These are phyloP conservation scores for Fusarium annulatum DNA, from an alignment of 2,329 filamentous ascomycete genomes.

Conservation along the genomic window DNA sequence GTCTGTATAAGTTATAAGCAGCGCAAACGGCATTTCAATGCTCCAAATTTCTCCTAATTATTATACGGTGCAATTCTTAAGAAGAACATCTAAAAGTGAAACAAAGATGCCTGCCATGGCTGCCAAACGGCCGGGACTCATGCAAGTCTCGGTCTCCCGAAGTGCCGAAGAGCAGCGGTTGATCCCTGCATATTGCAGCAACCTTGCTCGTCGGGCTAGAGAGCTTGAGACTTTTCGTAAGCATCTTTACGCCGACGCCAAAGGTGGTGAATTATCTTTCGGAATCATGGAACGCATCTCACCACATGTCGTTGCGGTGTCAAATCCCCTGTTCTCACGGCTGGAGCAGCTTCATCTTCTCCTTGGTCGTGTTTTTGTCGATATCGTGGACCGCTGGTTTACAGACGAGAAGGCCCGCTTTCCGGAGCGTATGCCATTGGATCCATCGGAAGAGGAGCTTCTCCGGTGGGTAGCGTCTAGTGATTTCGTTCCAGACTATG, in stretches of 20 bases:
- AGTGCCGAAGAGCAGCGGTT: conserved; percentile 18
- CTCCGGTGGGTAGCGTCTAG: conserved; percentile 7
- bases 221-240: conserved; percentile 18
- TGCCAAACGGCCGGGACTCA: conserved; percentile 1
- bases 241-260: neutral
- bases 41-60: fast-evolving
- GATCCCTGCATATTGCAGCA: conserved; percentile 25
- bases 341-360: conserved; percentile 10
- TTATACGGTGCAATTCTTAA: too few species aligned
- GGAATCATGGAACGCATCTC: conserved; percentile 18
- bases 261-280: neutral
- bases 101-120: conserved; percentile 14
- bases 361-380: conserved; percentile 16
- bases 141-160: conserved; percentile 29
- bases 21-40: too few species aligned
- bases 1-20: neutral
- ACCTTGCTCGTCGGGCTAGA: conserved; percentile 7
- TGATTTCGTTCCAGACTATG: conserved; percentile 1
- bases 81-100: fast-evolving
- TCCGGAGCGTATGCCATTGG: conserved; percentile 23
- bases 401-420: conserved; percentile 10
- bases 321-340: neutral
- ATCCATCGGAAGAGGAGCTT: conserved; percentile 17
- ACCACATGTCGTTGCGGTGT: conserved; percentile 10
- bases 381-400: conserved; percentile 26